phyloP scores from a whole-genome alignment of 169 alveolate species.

The Cryptosporidium xiaoi region DNA sequence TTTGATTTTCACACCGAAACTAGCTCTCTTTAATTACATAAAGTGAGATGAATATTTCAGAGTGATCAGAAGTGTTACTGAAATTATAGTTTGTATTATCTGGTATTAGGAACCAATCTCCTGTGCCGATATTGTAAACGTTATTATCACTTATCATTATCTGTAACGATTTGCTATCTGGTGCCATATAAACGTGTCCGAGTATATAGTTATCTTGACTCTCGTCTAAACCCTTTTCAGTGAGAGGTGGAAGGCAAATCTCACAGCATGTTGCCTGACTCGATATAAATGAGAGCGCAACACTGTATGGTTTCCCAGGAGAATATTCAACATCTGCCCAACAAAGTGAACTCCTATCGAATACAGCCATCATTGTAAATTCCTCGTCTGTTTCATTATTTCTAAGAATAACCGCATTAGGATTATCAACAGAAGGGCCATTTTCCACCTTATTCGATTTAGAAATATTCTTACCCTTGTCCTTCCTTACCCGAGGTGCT shows the following conservation, averaged over 20 bases:
- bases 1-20: neutral
- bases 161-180: constrained; percentile 50
- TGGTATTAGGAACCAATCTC: constrained; percentile 73
- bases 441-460: neutral
- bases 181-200: constrained; percentile 71
- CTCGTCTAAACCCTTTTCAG: constrained; percentile 71
- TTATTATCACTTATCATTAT: constrained; percentile 71
- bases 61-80: constrained; percentile 43
- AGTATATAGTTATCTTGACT: constrained; percentile 71
- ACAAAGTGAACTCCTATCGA: constrained; percentile 39
- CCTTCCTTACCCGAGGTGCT: neutral
- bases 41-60: constrained; percentile 54
- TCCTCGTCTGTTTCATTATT: constrained; percentile 22
- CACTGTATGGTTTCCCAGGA: constrained; percentile 62
- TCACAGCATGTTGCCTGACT: constrained; percentile 75
- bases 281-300: constrained; percentile 68
- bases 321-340: constrained; percentile 75
- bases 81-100: constrained; percentile 67
- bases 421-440: neutral
- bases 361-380: constrained; percentile 54
- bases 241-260: constrained; percentile 63
- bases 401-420: constrained; percentile 57
- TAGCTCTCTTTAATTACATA: constrained; percentile 69
- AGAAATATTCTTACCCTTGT: neutral
- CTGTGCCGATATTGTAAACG: constrained; percentile 47